Evolutionary conservation across 176 grass and related monocot genomes (phyloP).

Genomic region (Ampelocalamus luodianensis): DNA sequence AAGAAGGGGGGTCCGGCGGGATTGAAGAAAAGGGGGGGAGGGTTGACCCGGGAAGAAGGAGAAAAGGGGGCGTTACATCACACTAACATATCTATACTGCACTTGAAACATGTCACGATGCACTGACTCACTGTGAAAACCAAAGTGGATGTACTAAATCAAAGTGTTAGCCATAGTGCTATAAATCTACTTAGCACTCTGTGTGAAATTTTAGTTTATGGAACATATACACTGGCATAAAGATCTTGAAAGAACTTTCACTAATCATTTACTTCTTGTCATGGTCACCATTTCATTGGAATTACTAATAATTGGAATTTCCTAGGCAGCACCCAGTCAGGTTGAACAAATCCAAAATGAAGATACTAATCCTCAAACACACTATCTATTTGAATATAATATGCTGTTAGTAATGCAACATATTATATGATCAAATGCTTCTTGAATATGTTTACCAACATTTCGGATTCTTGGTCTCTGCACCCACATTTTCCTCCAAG

Average conservation of each 20-base stretch:
- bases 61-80: too few relatives aligned
- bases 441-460: conserved; percentile 67
- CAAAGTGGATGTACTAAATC: not conserved
- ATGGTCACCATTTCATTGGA: conserved; percentile 14
- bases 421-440: too few relatives aligned
- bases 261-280: not conserved
- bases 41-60: too few relatives aligned
- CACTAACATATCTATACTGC: not conserved
- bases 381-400: conserved; percentile 12
- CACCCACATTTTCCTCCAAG: conserved; percentile 99
- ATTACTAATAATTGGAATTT: conserved; percentile 18
- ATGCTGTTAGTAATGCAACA: not conserved
- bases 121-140: conserved; percentile 14
- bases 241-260: conserved; percentile 20
- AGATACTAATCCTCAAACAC: conserved; percentile 26
- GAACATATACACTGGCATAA: not conserved
- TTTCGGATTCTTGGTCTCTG: conserved; percentile 76
- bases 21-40: too few relatives aligned
- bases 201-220: not conserved
- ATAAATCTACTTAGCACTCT: conserved; percentile 5
- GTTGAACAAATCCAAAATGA: conserved; percentile 26
- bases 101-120: conserved; percentile 10
- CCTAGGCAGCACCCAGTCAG: not conserved
- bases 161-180: not conserved
- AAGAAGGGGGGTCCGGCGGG: too few relatives aligned